Evolutionary conservation across 306 rosid genomes (phyloP), one percentile per base, ranked within the genome.

Genomic region (Leucaena leucocephala): DNA sequence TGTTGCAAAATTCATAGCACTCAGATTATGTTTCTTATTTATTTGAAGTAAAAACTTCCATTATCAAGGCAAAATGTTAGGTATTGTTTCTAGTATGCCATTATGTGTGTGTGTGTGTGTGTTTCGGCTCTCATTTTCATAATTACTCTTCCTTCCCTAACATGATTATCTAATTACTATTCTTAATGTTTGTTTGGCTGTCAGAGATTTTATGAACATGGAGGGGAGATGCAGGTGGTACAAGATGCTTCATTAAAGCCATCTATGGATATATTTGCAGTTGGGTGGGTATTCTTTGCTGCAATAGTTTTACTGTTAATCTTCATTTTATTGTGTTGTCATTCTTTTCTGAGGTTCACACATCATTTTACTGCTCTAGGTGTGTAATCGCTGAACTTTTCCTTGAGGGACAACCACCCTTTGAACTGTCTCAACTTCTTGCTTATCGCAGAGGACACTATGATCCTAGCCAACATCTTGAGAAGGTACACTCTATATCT

Each of bases 381-480:
- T 93, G 99, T 87, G 99, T 93, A 66, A 93, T 91, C 84, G 99
- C 98, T 8, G 99, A 95, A 90, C 99, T 95, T 87, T 95, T 95
- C 86, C 97, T 89, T 39, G 98, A 92, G 90, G 98, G 98, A 62
- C 98, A 95, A 78, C 98, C 98, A 3, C 89, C 90, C 63, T 95
- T 95, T 76, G 98, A 92, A 86, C 90, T 92, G 58, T 90, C 97
- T 79, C 99, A 95, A 83, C 98, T 95, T 82, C 96, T 95, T 72
- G 90, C 99, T 71, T 95, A 92, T 89, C 99, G 99, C 71, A 90
- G 97, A 95, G 98, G 99, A 84, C 99, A 95, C 70, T 88, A 88
- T 33, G 99, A 95, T 84, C 97, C 98, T 17, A 87, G 94, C 79
- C 99, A 91, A 85, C 91, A 73, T 84, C 96, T 95, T 87, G 99